Conservation (phyloP, 2,329 filamentous ascomycete species). For the Amesomyces nigricolor region DNA sequence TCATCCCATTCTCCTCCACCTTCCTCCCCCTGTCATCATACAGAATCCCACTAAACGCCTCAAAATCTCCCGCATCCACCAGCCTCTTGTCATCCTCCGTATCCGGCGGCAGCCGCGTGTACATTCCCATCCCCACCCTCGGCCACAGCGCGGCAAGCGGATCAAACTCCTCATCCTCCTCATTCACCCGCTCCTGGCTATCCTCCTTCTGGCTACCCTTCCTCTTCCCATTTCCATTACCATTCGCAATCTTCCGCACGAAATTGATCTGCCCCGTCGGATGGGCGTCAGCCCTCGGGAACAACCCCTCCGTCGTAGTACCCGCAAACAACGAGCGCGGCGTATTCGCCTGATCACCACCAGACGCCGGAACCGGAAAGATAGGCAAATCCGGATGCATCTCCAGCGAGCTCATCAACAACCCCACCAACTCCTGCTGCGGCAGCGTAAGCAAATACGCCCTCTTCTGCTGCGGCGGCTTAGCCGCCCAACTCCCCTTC, state of each 20-base stretch:
- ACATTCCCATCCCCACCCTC: constrained; percentile 28
- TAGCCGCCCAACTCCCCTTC: constrained; percentile 35
- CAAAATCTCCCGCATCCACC: constrained; percentile 28
- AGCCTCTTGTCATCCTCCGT: constrained; percentile 26
- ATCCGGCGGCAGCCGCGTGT: constrained; percentile 26
- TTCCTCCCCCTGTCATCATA: constrained; percentile 30
- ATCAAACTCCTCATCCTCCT: constrained; percentile 28
- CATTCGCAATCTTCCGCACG: constrained; percentile 30
- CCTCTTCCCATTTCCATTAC: not conserved
- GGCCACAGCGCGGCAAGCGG: constrained; percentile 29
- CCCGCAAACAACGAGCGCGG: constrained; percentile 29
- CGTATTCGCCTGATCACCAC: not conserved
- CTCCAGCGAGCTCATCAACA: constrained; percentile 57
- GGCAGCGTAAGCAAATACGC: constrained; percentile 58
- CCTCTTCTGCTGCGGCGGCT: constrained; percentile 46
- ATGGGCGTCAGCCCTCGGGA: constrained; percentile 34
- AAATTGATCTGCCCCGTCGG: constrained; percentile 35
- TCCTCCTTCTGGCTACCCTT: constrained; percentile 14
- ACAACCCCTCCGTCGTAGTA: constrained; percentile 28
- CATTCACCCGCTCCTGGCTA: constrained; percentile 14
- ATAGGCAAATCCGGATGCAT: constrained; percentile 61
- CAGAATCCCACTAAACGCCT: constrained; percentile 29
- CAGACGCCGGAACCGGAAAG: constrained; percentile 36
- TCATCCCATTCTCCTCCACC: constrained; percentile 30
- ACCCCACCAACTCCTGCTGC: constrained; percentile 55